Evolutionary conservation across 2,329 filamentous ascomycete genomes (phyloP).

Genomic region (Pseudogymnoascus sp.): DNA sequence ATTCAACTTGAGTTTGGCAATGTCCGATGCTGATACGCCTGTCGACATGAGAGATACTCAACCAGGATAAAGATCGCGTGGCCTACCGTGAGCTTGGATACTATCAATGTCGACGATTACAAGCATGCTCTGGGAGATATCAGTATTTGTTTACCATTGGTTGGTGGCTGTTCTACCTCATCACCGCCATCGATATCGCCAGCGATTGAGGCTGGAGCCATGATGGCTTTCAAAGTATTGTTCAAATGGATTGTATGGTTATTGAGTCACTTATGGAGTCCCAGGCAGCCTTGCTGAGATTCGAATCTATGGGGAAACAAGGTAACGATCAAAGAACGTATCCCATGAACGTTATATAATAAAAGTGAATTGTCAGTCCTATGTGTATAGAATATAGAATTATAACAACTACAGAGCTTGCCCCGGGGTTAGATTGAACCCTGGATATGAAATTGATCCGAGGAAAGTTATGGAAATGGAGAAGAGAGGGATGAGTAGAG

Average conservation of each 20-base stretch:
- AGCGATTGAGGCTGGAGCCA: background rate
- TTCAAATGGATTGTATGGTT: background rate
- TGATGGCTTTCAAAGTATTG: background rate
- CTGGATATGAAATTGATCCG: background rate
- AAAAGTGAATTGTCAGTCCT: background rate
- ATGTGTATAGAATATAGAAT: background rate
- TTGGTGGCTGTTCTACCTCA: conserved; percentile 7
- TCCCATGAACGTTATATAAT: background rate
- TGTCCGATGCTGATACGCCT: conserved; percentile 58
- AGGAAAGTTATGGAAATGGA: background rate
- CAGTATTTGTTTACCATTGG: background rate
- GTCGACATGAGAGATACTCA: background rate
- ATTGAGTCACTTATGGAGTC: background rate
- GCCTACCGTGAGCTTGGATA: conserved; percentile 53
- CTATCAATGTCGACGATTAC: conserved; percentile 56
- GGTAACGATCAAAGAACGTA: background rate
- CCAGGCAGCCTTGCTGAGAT: background rate
- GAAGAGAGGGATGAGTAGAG: background rate
- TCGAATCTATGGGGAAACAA: background rate
- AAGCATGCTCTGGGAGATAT: background rate
- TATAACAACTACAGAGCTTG: background rate
- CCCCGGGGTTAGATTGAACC: background rate
- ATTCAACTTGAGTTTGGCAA: conserved; percentile 54
- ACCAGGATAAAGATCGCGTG: background rate
- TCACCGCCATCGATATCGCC: conserved; percentile 11